Conservation (phyloP, 2,329 filamentous ascomycete species). For the Ophiostoma quercus region DNA sequence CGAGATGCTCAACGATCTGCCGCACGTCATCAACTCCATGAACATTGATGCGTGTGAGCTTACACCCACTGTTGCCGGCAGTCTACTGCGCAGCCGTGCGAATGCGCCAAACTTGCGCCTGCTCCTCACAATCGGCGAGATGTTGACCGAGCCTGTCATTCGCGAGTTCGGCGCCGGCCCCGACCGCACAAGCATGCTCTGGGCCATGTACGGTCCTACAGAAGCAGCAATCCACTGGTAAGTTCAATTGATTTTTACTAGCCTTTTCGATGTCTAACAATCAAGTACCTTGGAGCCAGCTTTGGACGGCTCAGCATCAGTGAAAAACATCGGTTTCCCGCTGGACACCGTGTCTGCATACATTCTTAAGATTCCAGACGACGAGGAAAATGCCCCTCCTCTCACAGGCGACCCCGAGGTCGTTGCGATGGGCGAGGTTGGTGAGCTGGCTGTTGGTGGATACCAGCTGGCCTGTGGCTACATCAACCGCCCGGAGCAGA, state of each 20-base stretch:
- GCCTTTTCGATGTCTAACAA: too few species aligned
- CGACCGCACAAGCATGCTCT: conserved; percentile 59
- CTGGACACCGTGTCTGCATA: conserved; percentile 78
- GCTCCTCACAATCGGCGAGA: conserved; percentile 85
- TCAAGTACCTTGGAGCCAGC: conserved; percentile 62
- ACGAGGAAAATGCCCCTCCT: not conserved
- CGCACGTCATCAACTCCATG: conserved; percentile 58
- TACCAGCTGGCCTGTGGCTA: conserved; percentile 75
- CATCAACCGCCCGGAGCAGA: conserved; percentile 74
- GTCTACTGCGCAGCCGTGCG: conserved; percentile 62
- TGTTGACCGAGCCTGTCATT: conserved; percentile 74
- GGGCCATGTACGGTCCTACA: conserved; percentile 92
- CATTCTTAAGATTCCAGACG: conserved; percentile 50
- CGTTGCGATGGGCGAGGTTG: conserved; percentile 60
- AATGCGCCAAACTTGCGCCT: conserved; percentile 64
- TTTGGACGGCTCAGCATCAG: conserved; percentile 52
- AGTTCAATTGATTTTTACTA: not conserved
- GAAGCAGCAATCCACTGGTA: conserved; percentile 84
- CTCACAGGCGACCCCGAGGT: conserved; percentile 33
- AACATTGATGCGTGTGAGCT: conserved; percentile 79
- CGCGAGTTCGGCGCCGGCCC: conserved; percentile 66
- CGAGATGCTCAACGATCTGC: conserved; percentile 69
- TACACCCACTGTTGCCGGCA: conserved; percentile 80
- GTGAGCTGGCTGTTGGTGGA: conserved; percentile 78
- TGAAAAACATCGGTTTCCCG: conserved; percentile 69